phyloP scores from a whole-genome alignment of 1,284 basidiomycete genomes.

The Microbotryum silenes-acaulis region DNA sequence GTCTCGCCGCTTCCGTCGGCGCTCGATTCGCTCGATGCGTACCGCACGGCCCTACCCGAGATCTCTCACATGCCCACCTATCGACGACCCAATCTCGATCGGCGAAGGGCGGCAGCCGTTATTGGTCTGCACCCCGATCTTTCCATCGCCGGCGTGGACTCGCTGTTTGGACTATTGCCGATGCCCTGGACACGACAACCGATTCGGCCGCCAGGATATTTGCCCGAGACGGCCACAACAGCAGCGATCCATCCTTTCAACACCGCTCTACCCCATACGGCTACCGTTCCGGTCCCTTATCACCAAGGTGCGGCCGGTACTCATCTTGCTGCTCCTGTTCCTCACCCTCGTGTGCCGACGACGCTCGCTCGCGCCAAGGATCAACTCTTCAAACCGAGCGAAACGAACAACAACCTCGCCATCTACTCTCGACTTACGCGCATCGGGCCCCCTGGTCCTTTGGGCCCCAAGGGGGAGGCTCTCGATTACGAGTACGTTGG shows the following conservation, averaged over 20 bases:
- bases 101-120: slow-evolving; percentile 19
- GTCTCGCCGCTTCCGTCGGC: slow-evolving; percentile 19
- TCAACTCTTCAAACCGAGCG: slow-evolving; percentile 15
- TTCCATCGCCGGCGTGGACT: slow-evolving; percentile 23
- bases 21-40: slow-evolving; percentile 8
- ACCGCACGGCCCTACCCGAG: not conserved
- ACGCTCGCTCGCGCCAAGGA: slow-evolving; percentile 10
- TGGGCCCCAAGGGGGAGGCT: slow-evolving; percentile 34
- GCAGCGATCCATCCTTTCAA: slow-evolving; percentile 33
- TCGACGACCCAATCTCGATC: slow-evolving; percentile 13
- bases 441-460: slow-evolving; percentile 36
- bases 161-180: slow-evolving; percentile 31
- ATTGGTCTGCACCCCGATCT: slow-evolving; percentile 24
- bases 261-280: slow-evolving; percentile 30
- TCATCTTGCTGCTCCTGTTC: slow-evolving; percentile 24
- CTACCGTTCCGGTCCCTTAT: slow-evolving; percentile 32
- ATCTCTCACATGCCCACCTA: slow-evolving; percentile 12
- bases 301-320: slow-evolving; percentile 16
- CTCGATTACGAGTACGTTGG: slow-evolving; percentile 31
- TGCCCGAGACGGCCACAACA: slow-evolving; percentile 26
- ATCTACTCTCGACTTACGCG: slow-evolving; percentile 33
- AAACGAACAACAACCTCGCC: slow-evolving; percentile 15
- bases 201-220: slow-evolving; percentile 32
- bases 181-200: slow-evolving; percentile 22
- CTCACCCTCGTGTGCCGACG: slow-evolving; percentile 23